Evolutionary conservation across 139 green algal species (phyloP).

Genomic region (Coelastrella sp.): DNA sequence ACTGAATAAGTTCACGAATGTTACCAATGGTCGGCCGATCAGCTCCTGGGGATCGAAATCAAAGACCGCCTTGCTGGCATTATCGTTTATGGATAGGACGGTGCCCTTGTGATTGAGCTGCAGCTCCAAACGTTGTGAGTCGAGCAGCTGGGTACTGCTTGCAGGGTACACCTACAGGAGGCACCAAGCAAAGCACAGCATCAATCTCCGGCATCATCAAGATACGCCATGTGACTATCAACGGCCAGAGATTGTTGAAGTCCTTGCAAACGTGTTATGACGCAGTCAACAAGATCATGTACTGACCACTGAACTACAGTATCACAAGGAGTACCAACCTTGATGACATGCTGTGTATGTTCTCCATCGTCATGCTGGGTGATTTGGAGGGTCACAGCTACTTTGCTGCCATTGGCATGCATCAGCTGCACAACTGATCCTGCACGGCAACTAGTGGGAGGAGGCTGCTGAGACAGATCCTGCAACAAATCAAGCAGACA

Average conservation of each 20-base stretch:
- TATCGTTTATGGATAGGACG: conserved; percentile 29
- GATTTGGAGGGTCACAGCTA: conserved; percentile 53
- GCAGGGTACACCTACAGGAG: neutral
- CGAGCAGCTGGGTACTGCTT: neutral
- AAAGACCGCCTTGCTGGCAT: conserved; percentile 23
- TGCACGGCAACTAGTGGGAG: conserved; percentile 48
- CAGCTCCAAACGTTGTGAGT: conserved; percentile 32
- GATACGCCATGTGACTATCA: too few relatives aligned
- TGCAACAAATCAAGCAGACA: too few relatives aligned
- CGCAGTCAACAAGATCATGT: too few relatives aligned
- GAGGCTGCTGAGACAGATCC: neutral
- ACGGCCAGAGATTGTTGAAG: too few relatives aligned
- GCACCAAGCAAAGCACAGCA: too few relatives aligned
- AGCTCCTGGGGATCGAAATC: conserved; percentile 9
- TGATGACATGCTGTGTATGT: conserved; percentile 49
- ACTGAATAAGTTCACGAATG: conserved; percentile 37
- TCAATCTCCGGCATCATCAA: too few relatives aligned
- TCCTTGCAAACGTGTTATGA: too few relatives aligned
- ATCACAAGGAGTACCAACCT: conserved; percentile 28
- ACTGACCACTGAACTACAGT: too few relatives aligned
- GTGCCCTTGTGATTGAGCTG: conserved; percentile 16
- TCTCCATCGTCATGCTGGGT: conserved; percentile 34
- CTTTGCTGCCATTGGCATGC: conserved; percentile 19
- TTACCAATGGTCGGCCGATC: conserved; percentile 13
- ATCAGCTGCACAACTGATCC: conserved; percentile 56